Evolutionary conservation across 1,284 basidiomycete species (phyloP).

Genomic region (Irpex sp.): DNA sequence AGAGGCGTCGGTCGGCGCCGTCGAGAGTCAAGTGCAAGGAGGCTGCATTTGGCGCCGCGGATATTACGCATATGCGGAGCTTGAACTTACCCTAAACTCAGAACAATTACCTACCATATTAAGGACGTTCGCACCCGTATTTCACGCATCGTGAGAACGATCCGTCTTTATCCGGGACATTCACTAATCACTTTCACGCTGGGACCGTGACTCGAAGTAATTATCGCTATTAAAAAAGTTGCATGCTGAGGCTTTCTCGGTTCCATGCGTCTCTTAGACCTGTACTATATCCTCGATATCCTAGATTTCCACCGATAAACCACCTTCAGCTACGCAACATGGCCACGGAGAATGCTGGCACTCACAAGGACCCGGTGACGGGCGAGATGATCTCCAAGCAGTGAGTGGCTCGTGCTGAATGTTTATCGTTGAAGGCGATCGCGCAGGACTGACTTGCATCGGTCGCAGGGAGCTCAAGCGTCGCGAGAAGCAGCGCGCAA

Average conservation of each 20-base stretch:
- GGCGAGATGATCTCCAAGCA: conserved; percentile 95
- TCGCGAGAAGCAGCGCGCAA: conserved; percentile 81
- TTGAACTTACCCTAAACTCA: neutral
- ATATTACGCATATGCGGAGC: neutral
- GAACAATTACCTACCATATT: neutral
- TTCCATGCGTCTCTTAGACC: conserved; percentile 15
- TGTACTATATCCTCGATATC: conserved; percentile 15
- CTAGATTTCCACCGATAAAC: conserved; percentile 10
- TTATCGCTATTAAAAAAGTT: conserved; percentile 17
- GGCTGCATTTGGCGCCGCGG: neutral
- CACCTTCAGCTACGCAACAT: conserved; percentile 31
- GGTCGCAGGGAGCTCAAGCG: conserved; percentile 83
- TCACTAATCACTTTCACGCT: neutral
- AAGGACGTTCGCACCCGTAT: neutral
- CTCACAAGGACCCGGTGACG: conserved; percentile 83
- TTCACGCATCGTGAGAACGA: neutral
- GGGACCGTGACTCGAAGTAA: conserved; percentile 7
- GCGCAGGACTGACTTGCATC: too few relatives aligned
- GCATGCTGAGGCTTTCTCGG: conserved; percentile 28
- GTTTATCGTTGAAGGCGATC: conserved; percentile 1
- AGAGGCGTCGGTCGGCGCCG: neutral
- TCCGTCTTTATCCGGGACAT: neutral
- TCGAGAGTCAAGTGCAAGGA: conserved; percentile 8
- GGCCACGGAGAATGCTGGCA: conserved; percentile 49
- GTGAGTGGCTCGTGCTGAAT: conserved; percentile 44